A percentile compares a stretch with the other conserved stretches of the same genome.
phyloP scores from a whole-genome alignment of 1,284 basidiomycete species.

The Ceratobasidium sp. region DNA sequence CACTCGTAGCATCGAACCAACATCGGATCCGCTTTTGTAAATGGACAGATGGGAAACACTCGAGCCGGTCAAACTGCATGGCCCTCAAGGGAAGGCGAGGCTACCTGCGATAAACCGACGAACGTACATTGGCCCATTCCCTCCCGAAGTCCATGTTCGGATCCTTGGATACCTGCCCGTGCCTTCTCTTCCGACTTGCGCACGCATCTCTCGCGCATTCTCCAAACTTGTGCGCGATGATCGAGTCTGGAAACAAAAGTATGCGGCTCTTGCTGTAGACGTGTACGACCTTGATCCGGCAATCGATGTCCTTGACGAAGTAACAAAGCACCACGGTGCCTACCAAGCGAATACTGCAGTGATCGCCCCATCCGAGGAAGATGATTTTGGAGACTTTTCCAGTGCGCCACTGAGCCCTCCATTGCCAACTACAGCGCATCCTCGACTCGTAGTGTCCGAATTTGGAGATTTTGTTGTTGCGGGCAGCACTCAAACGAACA shows the following conservation, averaged over 20 bases:
- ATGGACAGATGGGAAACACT: slow-evolving; percentile 84
- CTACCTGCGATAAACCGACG: slow-evolving; percentile 48
- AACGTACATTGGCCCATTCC: slow-evolving; percentile 74
- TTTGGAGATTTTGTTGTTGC: slow-evolving; percentile 43
- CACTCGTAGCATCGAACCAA: too few species aligned
- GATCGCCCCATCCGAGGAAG: slow-evolving; percentile 63
- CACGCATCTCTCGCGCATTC: slow-evolving; percentile 69
- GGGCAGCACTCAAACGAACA: slow-evolving; percentile 44
- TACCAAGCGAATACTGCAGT: slow-evolving; percentile 56
- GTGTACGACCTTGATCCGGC: slow-evolving; percentile 55
- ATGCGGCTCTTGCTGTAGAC: slow-evolving; percentile 66
- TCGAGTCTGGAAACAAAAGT: slow-evolving; percentile 74
- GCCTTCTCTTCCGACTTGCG: slow-evolving; percentile 78
- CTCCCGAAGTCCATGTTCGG: slow-evolving; percentile 75
- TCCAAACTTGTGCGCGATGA: slow-evolving; percentile 73
- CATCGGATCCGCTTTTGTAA: too few species aligned
- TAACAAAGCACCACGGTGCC: slow-evolving; percentile 42
- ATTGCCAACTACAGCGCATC: slow-evolving; percentile 37
- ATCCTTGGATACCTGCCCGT: slow-evolving; percentile 76
- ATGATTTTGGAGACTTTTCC: slow-evolving; percentile 90
- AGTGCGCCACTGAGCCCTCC: slow-evolving; percentile 59
- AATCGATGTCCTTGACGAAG: slow-evolving; percentile 67
- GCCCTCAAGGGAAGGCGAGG: slow-evolving; percentile 45
- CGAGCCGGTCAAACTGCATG: slow-evolving; percentile 76
- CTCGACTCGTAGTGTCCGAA: slow-evolving; percentile 40